phyloP scores from a whole-genome alignment of 306 rosid species.

The Acacia melanoxylon region DNA sequence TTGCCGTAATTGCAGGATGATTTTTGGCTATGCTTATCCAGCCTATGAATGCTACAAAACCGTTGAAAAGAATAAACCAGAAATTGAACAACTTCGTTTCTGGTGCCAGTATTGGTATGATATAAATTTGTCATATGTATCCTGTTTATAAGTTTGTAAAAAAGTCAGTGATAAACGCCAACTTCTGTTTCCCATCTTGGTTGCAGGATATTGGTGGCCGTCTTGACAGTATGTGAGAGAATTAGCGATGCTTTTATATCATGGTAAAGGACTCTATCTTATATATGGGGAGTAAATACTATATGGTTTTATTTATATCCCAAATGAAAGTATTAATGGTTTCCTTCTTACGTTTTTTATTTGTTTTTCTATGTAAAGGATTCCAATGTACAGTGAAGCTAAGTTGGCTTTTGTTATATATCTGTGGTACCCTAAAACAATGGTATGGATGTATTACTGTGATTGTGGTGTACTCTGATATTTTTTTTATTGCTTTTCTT shows the following conservation, averaged over 20 bases:
- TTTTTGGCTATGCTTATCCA: conserved; percentile 97
- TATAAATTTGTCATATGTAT: neutral
- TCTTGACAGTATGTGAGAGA: conserved; percentile 85
- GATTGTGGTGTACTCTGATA: conserved; percentile 25
- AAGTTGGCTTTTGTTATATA: conserved; percentile 88
- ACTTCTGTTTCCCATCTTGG: conserved; percentile 12
- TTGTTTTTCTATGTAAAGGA: conserved; percentile 57
- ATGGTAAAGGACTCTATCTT: conserved; percentile 59
- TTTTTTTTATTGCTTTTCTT: conserved; percentile 17
- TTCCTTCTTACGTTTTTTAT: conserved; percentile 7
- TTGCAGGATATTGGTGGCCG: conserved; percentile 95
- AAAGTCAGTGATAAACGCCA: neutral
- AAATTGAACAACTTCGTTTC: conserved; percentile 88
- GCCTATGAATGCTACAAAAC: conserved; percentile 97
- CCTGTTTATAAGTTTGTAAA: neutral
- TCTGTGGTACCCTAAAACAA: conserved; percentile 94
- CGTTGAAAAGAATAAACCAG: conserved; percentile 86
- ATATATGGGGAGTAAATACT: conserved; percentile 19
- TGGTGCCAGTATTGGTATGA: conserved; percentile 98
- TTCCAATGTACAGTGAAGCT: conserved; percentile 98
- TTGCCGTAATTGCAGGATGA: conserved; percentile 65
- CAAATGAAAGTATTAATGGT: neutral
- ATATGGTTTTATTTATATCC: conserved; percentile 14
- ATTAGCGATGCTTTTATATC: conserved; percentile 87
- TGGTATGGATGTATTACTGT: conserved; percentile 46